Conservation (phyloP, 2,329 filamentous ascomycete species). For the Colletotrichum camelliae region DNA sequence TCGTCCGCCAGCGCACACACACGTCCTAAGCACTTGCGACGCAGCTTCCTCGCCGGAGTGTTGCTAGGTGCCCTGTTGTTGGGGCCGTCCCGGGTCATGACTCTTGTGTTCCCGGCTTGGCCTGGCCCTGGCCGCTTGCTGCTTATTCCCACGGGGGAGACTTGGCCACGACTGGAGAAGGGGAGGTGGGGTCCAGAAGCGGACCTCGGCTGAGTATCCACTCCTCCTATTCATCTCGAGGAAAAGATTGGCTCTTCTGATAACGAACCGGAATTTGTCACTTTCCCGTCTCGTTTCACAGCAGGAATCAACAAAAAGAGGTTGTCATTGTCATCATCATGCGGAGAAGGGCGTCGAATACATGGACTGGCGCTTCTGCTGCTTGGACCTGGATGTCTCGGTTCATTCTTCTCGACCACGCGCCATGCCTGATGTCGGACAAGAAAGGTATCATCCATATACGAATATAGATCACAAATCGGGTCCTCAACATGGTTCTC, state of each 20-base stretch:
- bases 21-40: neutral
- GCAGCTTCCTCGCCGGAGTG: neutral
- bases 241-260: neutral
- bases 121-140: neutral
- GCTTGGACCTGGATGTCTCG: neutral
- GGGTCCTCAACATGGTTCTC: neutral
- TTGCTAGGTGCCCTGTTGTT: neutral
- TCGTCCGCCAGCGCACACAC: neutral
- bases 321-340: neutral
- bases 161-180: neutral
- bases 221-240: constrained; percentile 1
- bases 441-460: neutral
- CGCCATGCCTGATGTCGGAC: neutral
- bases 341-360: neutral
- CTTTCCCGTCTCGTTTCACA: neutral
- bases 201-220: constrained; percentile 15
- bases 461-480: neutral
- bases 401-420: neutral
- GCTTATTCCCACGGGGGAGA: neutral
- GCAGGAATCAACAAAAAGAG: neutral
- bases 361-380: neutral
- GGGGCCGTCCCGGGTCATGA: neutral
- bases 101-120: neutral
- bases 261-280: neutral
- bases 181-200: neutral